These are phyloP conservation scores for Populus hybrid DNA, from an alignment of 441 rosid genomes.

Conservation along the genomic window DNA sequence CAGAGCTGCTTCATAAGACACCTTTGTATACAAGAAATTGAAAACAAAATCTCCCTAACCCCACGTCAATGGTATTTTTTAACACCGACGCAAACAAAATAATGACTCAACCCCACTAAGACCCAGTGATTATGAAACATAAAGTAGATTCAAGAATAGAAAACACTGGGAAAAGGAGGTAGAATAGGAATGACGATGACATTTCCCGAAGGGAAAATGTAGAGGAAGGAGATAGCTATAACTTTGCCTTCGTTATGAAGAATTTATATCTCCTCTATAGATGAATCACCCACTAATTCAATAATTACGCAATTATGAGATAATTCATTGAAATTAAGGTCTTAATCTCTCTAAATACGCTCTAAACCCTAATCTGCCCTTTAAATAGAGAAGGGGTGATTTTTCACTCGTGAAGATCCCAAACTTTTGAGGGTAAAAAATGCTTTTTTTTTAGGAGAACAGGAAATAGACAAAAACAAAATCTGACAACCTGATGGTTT, in stretches of 20 bases:
- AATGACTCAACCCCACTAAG: background rate
- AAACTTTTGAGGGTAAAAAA: no score
- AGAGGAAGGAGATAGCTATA: no score
- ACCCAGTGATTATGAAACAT: background rate
- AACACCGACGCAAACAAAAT: no score
- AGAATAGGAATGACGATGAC: no score
- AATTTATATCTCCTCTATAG: background rate
- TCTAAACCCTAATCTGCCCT: background rate
- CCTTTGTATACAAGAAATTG: background rate
- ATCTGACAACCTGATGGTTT: no score
- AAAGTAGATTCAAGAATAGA: background rate
- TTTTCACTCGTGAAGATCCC: background rate
- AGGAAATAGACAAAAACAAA: no score
- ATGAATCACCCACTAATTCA: background rate
- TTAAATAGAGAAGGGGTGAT: background rate
- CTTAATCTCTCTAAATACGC: background rate
- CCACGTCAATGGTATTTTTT: no score
- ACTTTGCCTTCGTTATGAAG: no score
- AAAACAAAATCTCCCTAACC: no score
- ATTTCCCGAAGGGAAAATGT: no score
- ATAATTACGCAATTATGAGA: background rate
- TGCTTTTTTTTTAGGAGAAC: no score
- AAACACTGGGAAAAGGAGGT: background rate
- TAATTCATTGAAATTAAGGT: background rate
- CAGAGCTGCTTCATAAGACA: constrained; percentile 26